These are phyloP conservation scores for Cardiospermum halicacabum DNA, from an alignment of 345 rosid species.

Conservation along the genomic window DNA sequence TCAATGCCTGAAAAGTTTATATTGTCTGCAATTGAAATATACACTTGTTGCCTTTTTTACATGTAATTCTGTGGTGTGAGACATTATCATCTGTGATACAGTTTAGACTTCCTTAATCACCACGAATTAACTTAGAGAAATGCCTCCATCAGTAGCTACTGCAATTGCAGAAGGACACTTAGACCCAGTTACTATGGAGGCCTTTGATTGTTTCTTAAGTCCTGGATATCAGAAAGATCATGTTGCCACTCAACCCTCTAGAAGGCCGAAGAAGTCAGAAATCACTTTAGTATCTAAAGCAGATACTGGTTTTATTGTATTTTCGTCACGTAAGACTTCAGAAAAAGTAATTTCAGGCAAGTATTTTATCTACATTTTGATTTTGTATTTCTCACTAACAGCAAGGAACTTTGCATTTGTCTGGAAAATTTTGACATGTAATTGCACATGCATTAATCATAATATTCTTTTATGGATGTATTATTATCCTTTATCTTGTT, in stretches of 20 bases:
- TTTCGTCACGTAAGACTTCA: constrained; percentile 25
- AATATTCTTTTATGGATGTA: not conserved
- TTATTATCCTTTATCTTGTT: not conserved
- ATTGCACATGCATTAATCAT: not conserved
- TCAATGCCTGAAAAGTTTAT: not conserved
- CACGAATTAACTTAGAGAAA: constrained; percentile 40
- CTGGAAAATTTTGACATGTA: not conserved
- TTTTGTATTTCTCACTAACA: not conserved
- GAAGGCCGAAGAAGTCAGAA: constrained; percentile 26
- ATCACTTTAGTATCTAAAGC: constrained; percentile 10
- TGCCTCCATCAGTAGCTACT: constrained; percentile 61
- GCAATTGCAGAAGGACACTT: constrained; percentile 76
- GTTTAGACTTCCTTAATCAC: constrained; percentile 25
- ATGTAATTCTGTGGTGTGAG: not conserved
- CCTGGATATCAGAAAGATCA: constrained; percentile 16
- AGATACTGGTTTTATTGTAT: constrained; percentile 25
- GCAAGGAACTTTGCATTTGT: not conserved
- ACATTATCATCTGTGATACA: not conserved
- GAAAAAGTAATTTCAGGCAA: constrained; percentile 28
- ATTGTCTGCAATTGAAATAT: not conserved
- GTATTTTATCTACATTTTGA: constrained; percentile 6
- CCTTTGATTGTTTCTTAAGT: constrained; percentile 39
- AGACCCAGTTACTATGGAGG: constrained; percentile 67
- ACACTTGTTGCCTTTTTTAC: not conserved
- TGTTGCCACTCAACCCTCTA: constrained; percentile 13